Base-by-base conservation (phyloP, 805 yeast species). In the Saturnispora hagleri region DNA sequence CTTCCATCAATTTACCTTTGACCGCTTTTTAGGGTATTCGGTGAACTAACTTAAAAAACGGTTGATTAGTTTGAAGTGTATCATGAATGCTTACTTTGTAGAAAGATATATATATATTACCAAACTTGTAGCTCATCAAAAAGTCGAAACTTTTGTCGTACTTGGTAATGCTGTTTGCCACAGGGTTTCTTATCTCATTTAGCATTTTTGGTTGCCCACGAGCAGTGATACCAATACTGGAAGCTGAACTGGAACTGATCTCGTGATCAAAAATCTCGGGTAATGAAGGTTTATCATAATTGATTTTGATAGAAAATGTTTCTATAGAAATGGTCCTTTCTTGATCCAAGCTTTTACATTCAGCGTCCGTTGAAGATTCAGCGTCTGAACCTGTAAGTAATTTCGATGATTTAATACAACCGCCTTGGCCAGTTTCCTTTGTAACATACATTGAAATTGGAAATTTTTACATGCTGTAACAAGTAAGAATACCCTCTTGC, bases 61-160 rank as follows among this genome's bases (percentile, higher is more conserved):
- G 22, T 20, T 20, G 22, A 20, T 20, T 20, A 20, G 22, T 20
- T 3, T 20, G 4, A 20, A 20, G 22, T 3, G 22, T 4, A 20
- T 4, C 22, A 20, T 20, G 22, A 20, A 20, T 20, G 22, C 3
- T 20, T 20, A 3, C 22, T 20, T 20, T 20, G 22, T 22, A 22
- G 22, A 22, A 22, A 22, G 22, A 20, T 20, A 22, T 4, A 22
- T 22, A 22, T 3, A 22, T 22, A 22, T 5, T 22, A 81, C 93
- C 95, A 86, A 15, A 76, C 72, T 66, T 83, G 88, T 43, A 84
- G 73, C 61, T 84, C 89, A 62, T 87, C 95, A 60, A 72, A 81
- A 82, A 81, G 55, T 83, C 89, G n/a, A 85, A 76, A 40, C 85
- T 72, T 46, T 73, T 68, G 15, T 72, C 62, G 42, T 67, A 65